Percentiles rank a stretch among this genome's conserved stretches.
Evolutionary conservation across 2,329 filamentous ascomycete species (phyloP).

Genomic region (Arthrobotrys entomopaga): DNA sequence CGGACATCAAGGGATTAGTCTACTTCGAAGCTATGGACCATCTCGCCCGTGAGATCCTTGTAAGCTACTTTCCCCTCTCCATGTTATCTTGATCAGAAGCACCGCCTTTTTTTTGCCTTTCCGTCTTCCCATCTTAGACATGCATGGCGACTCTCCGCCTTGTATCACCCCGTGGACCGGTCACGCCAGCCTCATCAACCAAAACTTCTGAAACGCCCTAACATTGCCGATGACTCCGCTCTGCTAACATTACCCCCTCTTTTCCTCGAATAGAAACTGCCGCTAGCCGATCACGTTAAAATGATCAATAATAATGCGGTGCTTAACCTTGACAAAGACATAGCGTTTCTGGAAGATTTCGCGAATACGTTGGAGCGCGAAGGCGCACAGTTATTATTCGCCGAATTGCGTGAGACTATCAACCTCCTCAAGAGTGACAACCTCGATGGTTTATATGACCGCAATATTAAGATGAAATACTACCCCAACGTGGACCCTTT

Average conservation of each 20-base stretch:
- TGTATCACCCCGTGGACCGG: slow-evolving; percentile 56
- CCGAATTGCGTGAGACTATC: slow-evolving; percentile 93
- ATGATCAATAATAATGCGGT: slow-evolving; percentile 90
- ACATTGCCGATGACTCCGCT: slow-evolving; percentile 47
- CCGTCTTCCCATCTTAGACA: slow-evolving; percentile 27
- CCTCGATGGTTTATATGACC: slow-evolving; percentile 96
- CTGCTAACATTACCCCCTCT: slow-evolving; percentile 2
- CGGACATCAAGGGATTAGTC: slow-evolving; percentile 95
- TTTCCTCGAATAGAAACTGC: slow-evolving; percentile 70
- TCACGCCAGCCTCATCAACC: slow-evolving; percentile 53
- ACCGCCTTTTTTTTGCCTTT: slow-evolving; percentile 19
- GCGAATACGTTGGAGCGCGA: slow-evolving; percentile 82
- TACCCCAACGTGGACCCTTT: slow-evolving; percentile 92
- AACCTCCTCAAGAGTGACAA: slow-evolving; percentile 84
- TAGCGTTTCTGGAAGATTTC: slow-evolving; percentile 83
- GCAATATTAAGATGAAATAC: slow-evolving; percentile 87
- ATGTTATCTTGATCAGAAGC: slow-evolving; percentile 19
- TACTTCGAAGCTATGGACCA: slow-evolving; percentile 97
- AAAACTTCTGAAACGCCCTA: slow-evolving; percentile 24
- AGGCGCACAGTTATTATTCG: slow-evolving; percentile 76
- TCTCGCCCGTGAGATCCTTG: slow-evolving; percentile 84
- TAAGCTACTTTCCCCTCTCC: slow-evolving; percentile 62
- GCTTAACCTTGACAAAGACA: slow-evolving; percentile 80
- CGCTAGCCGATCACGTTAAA: slow-evolving; percentile 80
- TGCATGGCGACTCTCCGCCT: slow-evolving; percentile 56